Evolutionary conservation across 306 rosid genomes (phyloP).

Genomic region (Herpetospermum pedunculosum): DNA sequence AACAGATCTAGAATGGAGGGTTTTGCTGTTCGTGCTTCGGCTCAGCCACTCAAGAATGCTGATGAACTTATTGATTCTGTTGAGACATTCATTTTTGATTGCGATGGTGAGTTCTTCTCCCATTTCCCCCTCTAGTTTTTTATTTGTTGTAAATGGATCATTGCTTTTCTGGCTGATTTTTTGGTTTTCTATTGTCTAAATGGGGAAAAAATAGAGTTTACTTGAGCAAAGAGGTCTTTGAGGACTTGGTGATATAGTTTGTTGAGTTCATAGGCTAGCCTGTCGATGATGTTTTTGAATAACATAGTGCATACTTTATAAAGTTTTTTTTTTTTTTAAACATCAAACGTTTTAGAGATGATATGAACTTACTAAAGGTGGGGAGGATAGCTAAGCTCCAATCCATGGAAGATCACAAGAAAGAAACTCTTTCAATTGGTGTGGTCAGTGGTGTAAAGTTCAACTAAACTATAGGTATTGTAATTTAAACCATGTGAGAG

Average conservation of each 20-base stretch:
- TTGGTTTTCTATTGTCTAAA: neutral
- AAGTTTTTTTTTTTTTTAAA: neutral
- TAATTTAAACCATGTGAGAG: neutral
- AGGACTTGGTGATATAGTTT: neutral
- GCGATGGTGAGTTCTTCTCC: slow-evolving; percentile 50
- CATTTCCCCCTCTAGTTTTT: neutral
- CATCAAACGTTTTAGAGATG: neutral
- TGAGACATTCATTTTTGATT: slow-evolving; percentile 87
- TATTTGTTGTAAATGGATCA: neutral
- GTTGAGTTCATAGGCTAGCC: neutral
- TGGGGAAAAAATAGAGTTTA: neutral
- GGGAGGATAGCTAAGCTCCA: neutral
- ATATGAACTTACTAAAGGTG: neutral
- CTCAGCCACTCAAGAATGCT: slow-evolving; percentile 69
- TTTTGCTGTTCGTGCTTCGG: slow-evolving; percentile 47
- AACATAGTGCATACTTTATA: neutral
- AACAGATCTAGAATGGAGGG: slow-evolving; percentile 31
- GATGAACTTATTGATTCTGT: slow-evolving; percentile 85
- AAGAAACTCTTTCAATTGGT: neutral
- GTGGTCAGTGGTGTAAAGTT: too few species aligned
- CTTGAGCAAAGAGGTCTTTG: neutral
- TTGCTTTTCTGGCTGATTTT: neutral
- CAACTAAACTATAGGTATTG: neutral
- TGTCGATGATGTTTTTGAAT: neutral
- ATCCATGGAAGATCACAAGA: neutral